Evolutionary conservation across 495 filamentous ascomycete genomes (phyloP).

Genomic region (Podospora australis): DNA sequence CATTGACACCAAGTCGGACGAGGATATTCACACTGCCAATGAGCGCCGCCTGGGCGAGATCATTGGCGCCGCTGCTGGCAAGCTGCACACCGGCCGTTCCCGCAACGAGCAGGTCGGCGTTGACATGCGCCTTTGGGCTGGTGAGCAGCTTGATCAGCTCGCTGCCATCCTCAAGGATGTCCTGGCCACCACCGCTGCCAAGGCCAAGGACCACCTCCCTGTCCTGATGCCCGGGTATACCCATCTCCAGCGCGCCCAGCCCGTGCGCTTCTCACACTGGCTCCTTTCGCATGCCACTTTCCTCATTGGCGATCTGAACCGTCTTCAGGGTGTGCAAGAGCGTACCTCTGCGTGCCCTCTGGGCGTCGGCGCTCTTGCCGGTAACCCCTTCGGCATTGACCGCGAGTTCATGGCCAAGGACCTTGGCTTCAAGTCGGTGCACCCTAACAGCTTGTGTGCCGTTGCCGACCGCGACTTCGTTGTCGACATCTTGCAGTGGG

Average conservation of each 20-base stretch:
- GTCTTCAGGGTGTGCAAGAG: constrained; percentile 65
- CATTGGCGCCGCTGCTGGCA: constrained; percentile 80
- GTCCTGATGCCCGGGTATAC: constrained; percentile 70
- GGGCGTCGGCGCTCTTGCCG: constrained; percentile 82
- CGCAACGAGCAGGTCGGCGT: constrained; percentile 92
- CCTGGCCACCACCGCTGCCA: constrained; percentile 61
- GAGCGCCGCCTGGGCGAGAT: constrained; percentile 86
- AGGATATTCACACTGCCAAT: constrained; percentile 86
- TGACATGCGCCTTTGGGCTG: constrained; percentile 89
- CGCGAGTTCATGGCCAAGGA: constrained; percentile 83
- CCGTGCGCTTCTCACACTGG: constrained; percentile 85
- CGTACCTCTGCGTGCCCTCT: constrained; percentile 75
- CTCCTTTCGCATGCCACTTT: constrained; percentile 70
- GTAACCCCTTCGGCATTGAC: constrained; percentile 87
- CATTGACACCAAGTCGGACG: constrained; percentile 57
- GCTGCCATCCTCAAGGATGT: constrained; percentile 63
- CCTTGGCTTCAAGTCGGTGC: constrained; percentile 75
- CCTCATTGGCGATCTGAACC: constrained; percentile 72
- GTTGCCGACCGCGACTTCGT: constrained; percentile 87
- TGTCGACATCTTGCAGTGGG: constrained; percentile 89
- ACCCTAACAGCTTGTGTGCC: constrained; percentile 78
- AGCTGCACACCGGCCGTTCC: constrained; percentile 87
- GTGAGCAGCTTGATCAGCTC: constrained; percentile 67
- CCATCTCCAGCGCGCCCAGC: constrained; percentile 87
- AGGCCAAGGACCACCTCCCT: constrained; percentile 71